These are phyloP conservation scores for Aspergillus indologenus DNA, from an alignment of 495 filamentous ascomycete genomes.

Conservation along the genomic window DNA sequence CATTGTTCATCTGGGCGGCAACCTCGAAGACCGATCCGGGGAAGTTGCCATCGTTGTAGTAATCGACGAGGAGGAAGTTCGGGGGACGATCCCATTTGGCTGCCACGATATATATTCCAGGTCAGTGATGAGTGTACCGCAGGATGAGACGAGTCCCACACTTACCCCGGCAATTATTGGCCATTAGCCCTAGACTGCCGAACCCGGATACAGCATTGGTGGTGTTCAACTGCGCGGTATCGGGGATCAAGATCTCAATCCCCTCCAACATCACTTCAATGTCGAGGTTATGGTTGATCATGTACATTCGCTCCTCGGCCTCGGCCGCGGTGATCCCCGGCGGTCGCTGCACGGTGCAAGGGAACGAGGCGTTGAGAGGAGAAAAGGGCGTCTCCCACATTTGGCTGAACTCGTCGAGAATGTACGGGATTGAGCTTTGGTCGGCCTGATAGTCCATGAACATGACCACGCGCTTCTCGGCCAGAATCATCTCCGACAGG, in stretches of 20 bases:
- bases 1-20: constrained; percentile 79
- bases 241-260: constrained; percentile 65
- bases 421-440: constrained; percentile 65
- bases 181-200: constrained; percentile 71
- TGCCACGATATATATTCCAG: constrained; percentile 8
- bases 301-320: constrained; percentile 65
- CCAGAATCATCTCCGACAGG: constrained; percentile 71
- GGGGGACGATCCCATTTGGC: constrained; percentile 67
- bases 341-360: constrained; percentile 57
- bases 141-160: no score
- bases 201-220: constrained; percentile 65
- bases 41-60: constrained; percentile 68
- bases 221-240: constrained; percentile 57
- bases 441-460: constrained; percentile 85
- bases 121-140: constrained; percentile 20
- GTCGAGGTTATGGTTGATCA: constrained; percentile 93
- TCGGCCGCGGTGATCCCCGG: constrained; percentile 53
- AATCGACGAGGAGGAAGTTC: constrained; percentile 87
- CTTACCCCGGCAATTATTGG: constrained; percentile 63
- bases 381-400: constrained; percentile 68
- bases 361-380: constrained; percentile 55
- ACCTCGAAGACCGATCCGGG: constrained; percentile 87
- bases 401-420: constrained; percentile 64
- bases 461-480: constrained; percentile 57
- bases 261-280: constrained; percentile 62